Base-by-base conservation (phyloP, 306 rosid species). In the Prunus davidiana region DNA sequence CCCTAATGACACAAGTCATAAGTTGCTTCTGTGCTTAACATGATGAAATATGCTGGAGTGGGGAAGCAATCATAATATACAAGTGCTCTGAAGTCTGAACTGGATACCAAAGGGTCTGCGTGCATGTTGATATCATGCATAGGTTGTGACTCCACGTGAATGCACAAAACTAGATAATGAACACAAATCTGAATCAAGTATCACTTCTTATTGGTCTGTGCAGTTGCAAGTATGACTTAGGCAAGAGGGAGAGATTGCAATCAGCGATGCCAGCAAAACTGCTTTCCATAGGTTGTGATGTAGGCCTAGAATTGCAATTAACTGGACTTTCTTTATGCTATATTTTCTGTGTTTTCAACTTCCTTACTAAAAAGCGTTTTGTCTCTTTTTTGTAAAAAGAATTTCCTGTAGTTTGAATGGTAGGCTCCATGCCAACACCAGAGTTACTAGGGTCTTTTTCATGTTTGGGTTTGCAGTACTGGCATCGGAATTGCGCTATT, bases 231-330 rank as follows among this genome's bases (percentile, higher is more conserved):
- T 27, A 60, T 60, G 65, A 60, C 32, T 60, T 25, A 24, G 18
- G 24, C 4, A 2, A 60, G 38, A 47, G 52, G 1, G 12, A 47
- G 52, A 25, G 14, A 12, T 12, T 60, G 16, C 14, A 25, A 60
- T 60, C 24, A 25, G 38, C 25, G 8, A 60, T 57, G 28, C 27
- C 34, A 60, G 65, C 19, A 1, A 25, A 25, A 28, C 65, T 11
- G 65, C 18, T 60, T 60, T 60, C 63, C 65, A 60, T 25, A 4
- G 38, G 65, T 60, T 60, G 34, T 60, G 65, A 60, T 60, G 62
- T 56, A 19, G 62, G 12, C 63, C n/a, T 7, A 60, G 19, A 25
- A 60, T 60, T 60, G 65, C 65, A 60, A 7, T 60, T 60, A 60
- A 27, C 18, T 2, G n/a, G 65, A 60, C 65, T 13, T 13, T 25